Percentiles rank a stretch among this genome's conserved stretches.
These are phyloP conservation scores for Lentinus tigrinus DNA, from an alignment of 768 basidiomycete genomes.

Conservation along the genomic window DNA sequence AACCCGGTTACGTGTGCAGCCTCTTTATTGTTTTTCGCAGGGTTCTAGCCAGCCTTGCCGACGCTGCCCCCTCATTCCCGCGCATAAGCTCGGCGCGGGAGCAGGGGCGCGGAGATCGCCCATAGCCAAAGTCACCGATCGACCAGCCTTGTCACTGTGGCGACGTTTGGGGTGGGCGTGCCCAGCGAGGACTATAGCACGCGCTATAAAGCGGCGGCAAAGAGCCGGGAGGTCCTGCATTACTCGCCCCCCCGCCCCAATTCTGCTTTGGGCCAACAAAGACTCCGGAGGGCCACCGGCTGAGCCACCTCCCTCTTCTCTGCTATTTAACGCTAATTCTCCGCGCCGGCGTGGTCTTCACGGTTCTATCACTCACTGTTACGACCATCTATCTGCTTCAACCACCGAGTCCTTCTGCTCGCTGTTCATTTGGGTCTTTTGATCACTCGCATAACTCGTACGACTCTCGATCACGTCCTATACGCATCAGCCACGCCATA, in stretches of 20 bases:
- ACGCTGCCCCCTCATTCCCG: background rate
- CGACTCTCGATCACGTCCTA: background rate
- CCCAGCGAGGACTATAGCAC: background rate
- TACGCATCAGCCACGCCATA: background rate
- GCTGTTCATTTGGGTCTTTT: background rate
- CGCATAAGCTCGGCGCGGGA: background rate
- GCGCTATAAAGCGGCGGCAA: conserved; percentile 5
- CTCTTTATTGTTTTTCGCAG: conserved; percentile 6
- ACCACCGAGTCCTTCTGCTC: background rate
- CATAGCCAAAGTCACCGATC: background rate
- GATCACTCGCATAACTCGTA: background rate
- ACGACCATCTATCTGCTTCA: background rate
- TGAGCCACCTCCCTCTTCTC: conserved; percentile 5
- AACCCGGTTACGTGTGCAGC: background rate
- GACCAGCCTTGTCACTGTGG: conserved; percentile 3
- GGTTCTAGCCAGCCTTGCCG: background rate
- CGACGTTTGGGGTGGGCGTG: background rate
- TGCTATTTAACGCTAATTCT: conserved; percentile 12
- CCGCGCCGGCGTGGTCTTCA: conserved; percentile 11
- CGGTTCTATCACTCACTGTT: background rate
- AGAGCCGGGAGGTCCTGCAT: background rate
- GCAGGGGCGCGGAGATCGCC: conserved; percentile 2
- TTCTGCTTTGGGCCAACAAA: background rate
- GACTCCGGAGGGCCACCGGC: conserved; percentile 2
- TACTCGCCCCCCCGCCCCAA: background rate